Percentiles rank a stretch among this genome's conserved stretches.
Conservation (phyloP, 495 filamentous ascomycete genomes). For the Chaetomidium leptoderma region DNA sequence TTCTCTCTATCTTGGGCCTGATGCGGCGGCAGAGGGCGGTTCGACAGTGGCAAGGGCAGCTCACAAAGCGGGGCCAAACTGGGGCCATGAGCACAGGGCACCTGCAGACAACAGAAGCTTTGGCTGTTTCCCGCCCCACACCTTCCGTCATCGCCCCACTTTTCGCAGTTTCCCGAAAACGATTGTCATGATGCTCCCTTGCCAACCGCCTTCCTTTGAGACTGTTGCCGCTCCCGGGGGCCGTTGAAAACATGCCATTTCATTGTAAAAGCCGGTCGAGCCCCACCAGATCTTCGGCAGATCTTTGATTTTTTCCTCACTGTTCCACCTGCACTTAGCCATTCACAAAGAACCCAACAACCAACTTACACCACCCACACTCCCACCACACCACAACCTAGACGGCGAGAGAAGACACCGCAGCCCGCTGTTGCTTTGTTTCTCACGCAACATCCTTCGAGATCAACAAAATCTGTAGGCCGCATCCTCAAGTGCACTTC, state of each 20-base stretch:
- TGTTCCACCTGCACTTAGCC: neutral
- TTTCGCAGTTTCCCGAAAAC: conserved; percentile 13
- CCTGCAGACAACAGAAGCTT: conserved; percentile 2
- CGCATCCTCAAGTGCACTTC: too few species aligned
- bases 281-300: conserved; percentile 1
- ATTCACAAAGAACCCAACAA: neutral
- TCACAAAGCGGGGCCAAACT: too few species aligned
- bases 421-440: neutral
- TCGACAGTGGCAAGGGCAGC: neutral
- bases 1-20: neutral
- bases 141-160: conserved; percentile 27
- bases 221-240: neutral
- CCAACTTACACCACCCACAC: neutral
- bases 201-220: neutral
- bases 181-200: conserved; percentile 23
- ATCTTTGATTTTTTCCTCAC: neutral
- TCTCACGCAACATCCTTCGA: neutral
- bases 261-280: conserved; percentile 4
- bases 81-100: neutral
- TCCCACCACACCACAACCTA: conserved; percentile 24
- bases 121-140: conserved; percentile 6
- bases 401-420: conserved; percentile 33
- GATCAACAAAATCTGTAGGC: neutral
- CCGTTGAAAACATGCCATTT: conserved; percentile 1
- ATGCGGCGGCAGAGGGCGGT: neutral